These are phyloP conservation scores for Paramecium pentaurelia DNA, from an alignment of 73 alveolate genomes.

Conservation along the genomic window DNA sequence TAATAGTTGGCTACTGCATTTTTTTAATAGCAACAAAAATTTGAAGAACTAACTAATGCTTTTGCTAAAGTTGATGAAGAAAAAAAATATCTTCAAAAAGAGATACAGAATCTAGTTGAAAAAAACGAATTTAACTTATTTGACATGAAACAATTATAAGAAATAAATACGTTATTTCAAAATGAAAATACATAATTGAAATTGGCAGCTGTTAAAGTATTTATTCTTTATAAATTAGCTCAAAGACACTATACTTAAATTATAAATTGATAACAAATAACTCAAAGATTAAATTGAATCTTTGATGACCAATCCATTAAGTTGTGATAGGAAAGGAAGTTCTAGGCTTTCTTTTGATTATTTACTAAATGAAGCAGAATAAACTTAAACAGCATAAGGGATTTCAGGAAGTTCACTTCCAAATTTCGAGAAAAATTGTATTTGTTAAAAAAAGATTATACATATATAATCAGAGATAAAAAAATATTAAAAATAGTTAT, in stretches of 20 bases:
- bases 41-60: neutral
- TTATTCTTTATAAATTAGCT: neutral
- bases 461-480: neutral
- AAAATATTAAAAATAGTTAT: neutral
- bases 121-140: neutral
- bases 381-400: neutral
- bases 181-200: neutral
- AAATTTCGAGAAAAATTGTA: neutral
- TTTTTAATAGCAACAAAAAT: neutral
- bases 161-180: slow-evolving; percentile 12
- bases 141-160: neutral
- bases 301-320: neutral
- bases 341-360: neutral
- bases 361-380: neutral
- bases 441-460: neutral
- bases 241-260: neutral
- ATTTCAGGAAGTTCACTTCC: neutral
- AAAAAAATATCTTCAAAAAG: neutral
- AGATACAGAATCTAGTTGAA: neutral
- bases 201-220: neutral
- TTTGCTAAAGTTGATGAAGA: neutral
- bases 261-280: neutral
- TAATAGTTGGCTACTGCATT: neutral
- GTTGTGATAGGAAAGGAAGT: neutral
- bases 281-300: neutral